Base-by-base conservation (phyloP, 2,329 filamentous ascomycete genomes). In the Nectriaceae sp. region DNA sequence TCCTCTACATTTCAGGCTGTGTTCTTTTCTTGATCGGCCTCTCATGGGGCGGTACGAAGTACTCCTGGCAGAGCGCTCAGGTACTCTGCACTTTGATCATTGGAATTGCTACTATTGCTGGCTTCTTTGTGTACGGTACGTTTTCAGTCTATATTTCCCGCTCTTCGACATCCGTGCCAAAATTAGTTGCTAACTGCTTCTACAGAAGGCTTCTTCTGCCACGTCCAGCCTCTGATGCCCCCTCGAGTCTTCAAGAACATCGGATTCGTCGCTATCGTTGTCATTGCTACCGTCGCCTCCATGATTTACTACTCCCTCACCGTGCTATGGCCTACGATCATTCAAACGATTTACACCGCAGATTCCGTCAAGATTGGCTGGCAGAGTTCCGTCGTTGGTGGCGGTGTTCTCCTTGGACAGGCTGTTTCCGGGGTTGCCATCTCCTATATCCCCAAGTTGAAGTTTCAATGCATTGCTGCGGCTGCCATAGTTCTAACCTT, bases 301-400 rank as follows among this genome's bases (percentile, higher is more conserved):
- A 73, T 74, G 67, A 61, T 75, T 6, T 78, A 73, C 60, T 77
- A 72, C 59, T 67, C 65, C 11, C 60, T 77, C 47, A 73, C 67
- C 6, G 64, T 74, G 11, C 65, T 77, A 11, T 75, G 73, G 69
- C 75, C 74, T 2, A 68, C 69, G 10, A 68, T 71, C n/a, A 69
- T 76, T 46, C 47, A 52, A n/a, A 55, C 61, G 15, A 57, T 76
- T n/a, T 77, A 72, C 60, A 69, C 67, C 4, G 66, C 59, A 10
- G 64, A 71, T 52, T 54, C 59, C 5, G 65, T 70, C 33, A 47
- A 68, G 38, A 68, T 74, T 47, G 73, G 72, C 42, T 71, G 72
- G 66, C 62, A 75, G 50, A 71, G 66, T 21, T 69, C 64, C 16
- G 67, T 70, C n/a, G 64, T 72, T 15, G 71, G 72, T n/a, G 69